Percentiles rank a stretch among this genome's conserved stretches.
Evolutionary conservation across 768 basidiomycete genomes (phyloP).

Genomic region (Phaeotremella skinneri): DNA sequence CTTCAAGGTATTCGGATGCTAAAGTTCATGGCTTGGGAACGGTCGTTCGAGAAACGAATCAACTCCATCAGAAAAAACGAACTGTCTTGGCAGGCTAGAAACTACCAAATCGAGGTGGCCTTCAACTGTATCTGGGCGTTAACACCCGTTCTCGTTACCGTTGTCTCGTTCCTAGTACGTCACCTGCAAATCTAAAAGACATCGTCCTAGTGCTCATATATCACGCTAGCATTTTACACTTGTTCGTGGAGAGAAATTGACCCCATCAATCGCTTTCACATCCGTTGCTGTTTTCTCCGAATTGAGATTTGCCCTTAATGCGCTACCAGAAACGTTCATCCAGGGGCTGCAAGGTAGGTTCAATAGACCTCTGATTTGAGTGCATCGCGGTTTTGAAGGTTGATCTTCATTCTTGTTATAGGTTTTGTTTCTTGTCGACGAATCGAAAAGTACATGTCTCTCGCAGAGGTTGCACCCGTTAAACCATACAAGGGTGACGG

Average conservation of each 20-base stretch:
- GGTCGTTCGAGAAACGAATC: constrained; percentile 76
- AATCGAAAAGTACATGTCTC: constrained; percentile 82
- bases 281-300: constrained; percentile 72
- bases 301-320: constrained; percentile 79
- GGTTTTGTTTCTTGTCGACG: constrained; percentile 79
- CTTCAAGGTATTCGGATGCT: constrained; percentile 87
- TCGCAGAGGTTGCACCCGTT: constrained; percentile 67
- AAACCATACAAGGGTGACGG: constrained; percentile 56
- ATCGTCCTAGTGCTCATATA: constrained; percentile 1
- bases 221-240: constrained; percentile 62
- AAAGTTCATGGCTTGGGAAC: constrained; percentile 96
- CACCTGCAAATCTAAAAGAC: not conserved
- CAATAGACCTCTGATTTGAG: no score
- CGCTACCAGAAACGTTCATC: constrained; percentile 86
- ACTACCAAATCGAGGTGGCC: constrained; percentile 76
- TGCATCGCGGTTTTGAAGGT: no score
- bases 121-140: constrained; percentile 57
- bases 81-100: constrained; percentile 76
- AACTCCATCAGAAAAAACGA: constrained; percentile 73
- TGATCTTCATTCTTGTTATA: constrained; percentile 50
- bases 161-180: constrained; percentile 57
- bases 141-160: constrained; percentile 59
- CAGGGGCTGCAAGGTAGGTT: constrained; percentile 69
- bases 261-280: constrained; percentile 81
- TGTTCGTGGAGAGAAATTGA: constrained; percentile 64